These are phyloP conservation scores for Claviceps capensis DNA, from an alignment of 2,329 filamentous ascomycete species.

Conservation along the genomic window DNA sequence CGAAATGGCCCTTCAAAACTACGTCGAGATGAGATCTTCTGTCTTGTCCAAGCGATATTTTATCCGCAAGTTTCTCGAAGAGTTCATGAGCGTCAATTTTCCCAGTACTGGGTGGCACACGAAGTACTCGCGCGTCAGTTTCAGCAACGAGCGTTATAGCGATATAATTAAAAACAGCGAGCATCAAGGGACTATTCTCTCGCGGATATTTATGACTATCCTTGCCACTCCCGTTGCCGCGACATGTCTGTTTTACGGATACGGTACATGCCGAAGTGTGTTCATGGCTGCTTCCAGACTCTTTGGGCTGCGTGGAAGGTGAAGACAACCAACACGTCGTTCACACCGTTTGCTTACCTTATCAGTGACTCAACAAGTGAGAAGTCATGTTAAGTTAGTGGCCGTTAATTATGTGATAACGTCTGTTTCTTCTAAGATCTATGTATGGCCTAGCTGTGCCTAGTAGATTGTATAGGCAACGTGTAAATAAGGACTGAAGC, in stretches of 20 bases:
- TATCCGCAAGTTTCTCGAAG: conserved; percentile 74
- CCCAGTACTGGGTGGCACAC: conserved; percentile 79
- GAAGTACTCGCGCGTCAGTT: conserved; percentile 84
- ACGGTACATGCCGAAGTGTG: conserved; percentile 15
- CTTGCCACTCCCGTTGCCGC: conserved; percentile 18
- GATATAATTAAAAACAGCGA: conserved; percentile 61
- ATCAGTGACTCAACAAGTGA: no score
- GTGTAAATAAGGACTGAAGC: no score
- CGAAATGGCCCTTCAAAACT: conserved; percentile 81
- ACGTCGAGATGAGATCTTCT: conserved; percentile 81
- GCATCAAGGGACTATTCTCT: conserved; percentile 50
- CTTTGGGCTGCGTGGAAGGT: neutral
- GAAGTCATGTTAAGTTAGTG: no score
- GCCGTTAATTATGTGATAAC: no score
- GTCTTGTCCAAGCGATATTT: conserved; percentile 68
- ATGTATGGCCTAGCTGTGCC: no score
- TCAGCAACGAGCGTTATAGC: conserved; percentile 83
- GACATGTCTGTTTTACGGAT: conserved; percentile 13
- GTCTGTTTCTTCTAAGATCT: no score
- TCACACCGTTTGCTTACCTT: neutral
- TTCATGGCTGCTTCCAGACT: neutral
- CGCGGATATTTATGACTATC: conserved; percentile 27
- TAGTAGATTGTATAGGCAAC: no score
- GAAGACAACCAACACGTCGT: neutral
- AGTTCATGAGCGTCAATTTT: conserved; percentile 62